Base-by-base conservation (phyloP, 2,329 filamentous ascomycete genomes). In the Purpureocillium takamizusanense region DNA sequence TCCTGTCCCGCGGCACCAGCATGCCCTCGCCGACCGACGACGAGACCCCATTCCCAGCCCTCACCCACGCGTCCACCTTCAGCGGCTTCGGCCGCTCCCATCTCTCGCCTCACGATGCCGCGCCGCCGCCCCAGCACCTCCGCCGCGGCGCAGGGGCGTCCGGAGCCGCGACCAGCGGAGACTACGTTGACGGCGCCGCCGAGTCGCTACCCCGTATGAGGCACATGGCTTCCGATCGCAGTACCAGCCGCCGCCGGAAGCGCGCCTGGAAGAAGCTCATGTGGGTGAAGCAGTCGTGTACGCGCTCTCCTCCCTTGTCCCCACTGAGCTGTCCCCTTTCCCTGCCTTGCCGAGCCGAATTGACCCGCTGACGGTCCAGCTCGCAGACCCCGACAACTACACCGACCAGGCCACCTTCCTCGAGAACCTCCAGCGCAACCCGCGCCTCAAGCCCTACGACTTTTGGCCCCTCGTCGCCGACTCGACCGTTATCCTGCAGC, bases 401-500 rank as follows among this genome's bases (percentile, higher is more conserved):
- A 97, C 92, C 31, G 92, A 98, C 57, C 88, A 92, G 56, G 86
- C 86, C 43, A 97, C 92, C 2, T 98, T 98, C 53, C 81, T 98
- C 48, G 90, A 95, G 56, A 88, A 94, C 52, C 77, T 98, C 14
- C 90, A 98, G 61, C 79, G 89, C 35, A 98, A 98, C 59, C 90
- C 90, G 4, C 81, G 89, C 31, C 75, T 97, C 37, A 83, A 92
- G 48, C 90, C 90, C 0, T 98, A 98, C 61, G 89, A 97, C 55
- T 98, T 98, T 62, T 98, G 92, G 90, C 87, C 89, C 8, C 72
- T 98, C 27, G 88, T 97, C 36, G 86, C 87, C 41, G 90, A 97
- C 59, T 90, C 86, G 12, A 95, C 90, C 3, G 87, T 97, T 42
- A 95, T 98, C 49, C 85, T 97, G 14, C 92, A 98, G 60, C 92